These are phyloP conservation scores for Kuraishia ogatae DNA, from an alignment of 805 yeast genomes.

Conservation along the genomic window DNA sequence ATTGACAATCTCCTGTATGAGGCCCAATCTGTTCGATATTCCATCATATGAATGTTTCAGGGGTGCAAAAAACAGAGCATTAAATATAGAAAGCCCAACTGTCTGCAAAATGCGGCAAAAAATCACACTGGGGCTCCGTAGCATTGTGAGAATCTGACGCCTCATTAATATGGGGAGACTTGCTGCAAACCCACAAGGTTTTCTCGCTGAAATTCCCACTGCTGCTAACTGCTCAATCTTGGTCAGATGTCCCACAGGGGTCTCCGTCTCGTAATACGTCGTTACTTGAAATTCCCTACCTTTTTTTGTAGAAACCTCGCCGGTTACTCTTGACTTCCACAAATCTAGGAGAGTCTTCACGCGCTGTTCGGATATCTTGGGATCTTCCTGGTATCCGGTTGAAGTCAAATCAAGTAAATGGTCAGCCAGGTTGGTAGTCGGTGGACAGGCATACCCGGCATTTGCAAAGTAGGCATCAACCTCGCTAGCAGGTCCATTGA, in stretches of 20 bases:
- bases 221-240: neutral
- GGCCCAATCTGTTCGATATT: constrained; percentile 53
- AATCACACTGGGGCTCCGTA: constrained; percentile 40
- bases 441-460: constrained; percentile 43
- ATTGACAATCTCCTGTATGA: constrained; percentile 48
- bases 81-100: constrained; percentile 46
- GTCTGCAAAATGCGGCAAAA: constrained; percentile 52
- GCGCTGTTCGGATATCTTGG: constrained; percentile 18
- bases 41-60: constrained; percentile 32
- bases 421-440: constrained; percentile 58
- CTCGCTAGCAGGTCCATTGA: constrained; percentile 39
- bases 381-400: constrained; percentile 8
- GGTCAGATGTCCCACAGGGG: neutral
- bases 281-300: constrained; percentile 5
- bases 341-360: constrained; percentile 28
- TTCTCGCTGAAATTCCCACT: neutral
- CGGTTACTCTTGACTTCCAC: constrained; percentile 19
- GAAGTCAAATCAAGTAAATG: constrained; percentile 56
- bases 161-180: constrained; percentile 13
- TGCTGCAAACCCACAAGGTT: neutral
- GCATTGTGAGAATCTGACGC: constrained; percentile 25
- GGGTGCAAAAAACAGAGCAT: constrained; percentile 56
- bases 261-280: constrained; percentile 1
- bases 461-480: constrained; percentile 36
- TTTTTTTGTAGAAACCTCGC: too few species aligned